Evolutionary conservation across 768 basidiomycete species (phyloP).

Genomic region (Gloeostereum incarnatum): DNA sequence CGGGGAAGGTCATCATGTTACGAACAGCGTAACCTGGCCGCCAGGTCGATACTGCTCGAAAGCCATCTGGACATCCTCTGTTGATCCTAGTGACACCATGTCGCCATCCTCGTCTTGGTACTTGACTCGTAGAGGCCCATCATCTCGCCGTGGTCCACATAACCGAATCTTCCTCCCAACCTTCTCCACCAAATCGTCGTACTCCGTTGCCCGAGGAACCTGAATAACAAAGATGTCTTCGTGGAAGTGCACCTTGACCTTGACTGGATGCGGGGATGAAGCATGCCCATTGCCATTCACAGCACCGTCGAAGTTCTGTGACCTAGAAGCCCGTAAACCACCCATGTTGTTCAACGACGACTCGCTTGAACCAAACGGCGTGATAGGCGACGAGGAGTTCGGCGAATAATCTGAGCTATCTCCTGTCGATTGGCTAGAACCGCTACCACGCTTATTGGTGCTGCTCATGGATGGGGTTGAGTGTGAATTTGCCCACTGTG

Average conservation of each 20-base stretch:
- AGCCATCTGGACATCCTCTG: constrained; percentile 92
- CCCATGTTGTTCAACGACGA: constrained; percentile 54
- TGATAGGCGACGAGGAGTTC: constrained; percentile 79
- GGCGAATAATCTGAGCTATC: constrained; percentile 82
- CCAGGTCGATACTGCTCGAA: constrained; percentile 77
- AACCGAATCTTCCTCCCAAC: constrained; percentile 90
- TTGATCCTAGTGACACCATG: constrained; percentile 78
- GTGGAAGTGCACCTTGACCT: constrained; percentile 91
- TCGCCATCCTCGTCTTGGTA: constrained; percentile 93
- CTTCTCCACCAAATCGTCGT: constrained; percentile 77
- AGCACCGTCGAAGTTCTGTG: constrained; percentile 40
- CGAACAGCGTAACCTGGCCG: constrained; percentile 76
- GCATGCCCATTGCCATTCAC: constrained; percentile 14
- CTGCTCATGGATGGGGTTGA: constrained; percentile 25
- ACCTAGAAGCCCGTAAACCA: constrained; percentile 43
- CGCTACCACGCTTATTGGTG: constrained; percentile 68
- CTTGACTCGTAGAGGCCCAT: constrained; percentile 76
- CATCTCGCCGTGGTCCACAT: constrained; percentile 74
- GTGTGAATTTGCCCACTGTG: constrained; percentile 36
- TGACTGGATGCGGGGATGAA: constrained; percentile 39
- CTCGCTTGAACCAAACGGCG: constrained; percentile 86
- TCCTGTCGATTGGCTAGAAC: constrained; percentile 75
- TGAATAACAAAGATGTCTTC: constrained; percentile 95
- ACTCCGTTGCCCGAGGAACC: constrained; percentile 73
- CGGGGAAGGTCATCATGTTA: constrained; percentile 38